phyloP scores from a whole-genome alignment of 108 stramenopile genomes.

The Nannochloropsis salina region DNA sequence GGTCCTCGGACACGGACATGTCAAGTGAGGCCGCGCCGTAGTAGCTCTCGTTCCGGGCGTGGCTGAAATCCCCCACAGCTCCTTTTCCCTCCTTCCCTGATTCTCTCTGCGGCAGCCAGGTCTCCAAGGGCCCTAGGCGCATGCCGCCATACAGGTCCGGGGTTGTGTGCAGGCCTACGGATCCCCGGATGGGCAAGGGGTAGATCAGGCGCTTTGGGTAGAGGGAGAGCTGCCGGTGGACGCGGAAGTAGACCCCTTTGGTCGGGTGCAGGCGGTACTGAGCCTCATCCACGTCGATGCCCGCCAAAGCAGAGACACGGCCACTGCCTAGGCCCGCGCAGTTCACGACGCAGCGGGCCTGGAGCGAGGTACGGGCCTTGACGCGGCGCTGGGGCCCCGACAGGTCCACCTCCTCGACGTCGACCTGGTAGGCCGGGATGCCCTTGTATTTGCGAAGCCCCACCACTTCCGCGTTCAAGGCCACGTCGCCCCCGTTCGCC shows the following conservation, averaged over 20 bases:
- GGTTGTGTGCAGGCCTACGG: neutral
- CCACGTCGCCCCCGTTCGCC: neutral
- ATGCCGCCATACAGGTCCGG: neutral
- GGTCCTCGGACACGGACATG: neutral
- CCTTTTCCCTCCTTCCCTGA: neutral
- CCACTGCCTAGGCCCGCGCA: neutral
- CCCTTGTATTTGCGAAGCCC: neutral
- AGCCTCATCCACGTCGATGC: constrained; percentile 14
- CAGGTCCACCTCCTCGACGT: neutral
- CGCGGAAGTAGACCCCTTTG: neutral
- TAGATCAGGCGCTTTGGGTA: neutral
- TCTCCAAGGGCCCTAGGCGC: neutral
- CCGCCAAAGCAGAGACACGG: neutral
- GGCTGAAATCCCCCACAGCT: neutral
- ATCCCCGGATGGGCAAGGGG: neutral
- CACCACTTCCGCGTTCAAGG: neutral
- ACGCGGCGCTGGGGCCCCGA: neutral
- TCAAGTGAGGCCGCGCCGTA: neutral
- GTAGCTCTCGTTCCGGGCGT: neutral
- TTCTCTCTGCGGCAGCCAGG: neutral
- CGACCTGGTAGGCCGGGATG: neutral
- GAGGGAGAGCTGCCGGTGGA: neutral
- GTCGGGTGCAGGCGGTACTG: neutral
- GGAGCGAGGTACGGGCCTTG: neutral
- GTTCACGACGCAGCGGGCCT: neutral